Base-by-base conservation (phyloP, 352 stramenopile species). In the Globisporangium recalcitrans region DNA sequence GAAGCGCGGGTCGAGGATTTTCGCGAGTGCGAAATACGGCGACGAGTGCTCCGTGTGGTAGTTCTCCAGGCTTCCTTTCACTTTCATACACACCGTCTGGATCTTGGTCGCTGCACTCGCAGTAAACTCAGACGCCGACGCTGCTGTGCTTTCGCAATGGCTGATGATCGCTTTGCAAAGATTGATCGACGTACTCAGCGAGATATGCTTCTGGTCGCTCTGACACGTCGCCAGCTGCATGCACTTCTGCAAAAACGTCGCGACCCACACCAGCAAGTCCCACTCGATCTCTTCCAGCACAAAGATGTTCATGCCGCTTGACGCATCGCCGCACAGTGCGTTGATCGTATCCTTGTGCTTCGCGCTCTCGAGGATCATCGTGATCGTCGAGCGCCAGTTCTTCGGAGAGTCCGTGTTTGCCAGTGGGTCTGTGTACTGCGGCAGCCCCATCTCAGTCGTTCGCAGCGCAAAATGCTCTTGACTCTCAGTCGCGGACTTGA, bases 271-370 rank as follows among this genome's bases (percentile, higher is more conserved):
- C 32, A 91, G 72, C 59, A 91, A 51, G 52, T 91, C 82, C 82
- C 82, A 91, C 70, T 91, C 82, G 57, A 83, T 87, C 57, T 90
- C 82, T 60, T 88, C 78, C 44, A 91, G 60, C 58, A 89, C 38
- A 53, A 88, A 89, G n/a, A 88, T 77, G 53, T 77, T 88, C 77
- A 90, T 88, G 49, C 80, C 75, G 59, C 80, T 87, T 16, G 77
- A 77, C 3, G 77, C 71, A 60, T 91, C 80, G 9, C 75, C 75
- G 59, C 85, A 89, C 58, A 90, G 56, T 7, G 80, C 72, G 44
- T 86, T 86, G 63, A 91, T 91, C 51, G 78, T 76, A 14, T 90
- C 80, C 68, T 88, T 88, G 27, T 85, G 73, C 68, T 90, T 91
- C n/a, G 74, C 75, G 29, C 73, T 84, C 32, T 90, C 80, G 44